phyloP scores from a whole-genome alignment of 2,329 filamentous ascomycete species.

The Sclerotinia minor region DNA sequence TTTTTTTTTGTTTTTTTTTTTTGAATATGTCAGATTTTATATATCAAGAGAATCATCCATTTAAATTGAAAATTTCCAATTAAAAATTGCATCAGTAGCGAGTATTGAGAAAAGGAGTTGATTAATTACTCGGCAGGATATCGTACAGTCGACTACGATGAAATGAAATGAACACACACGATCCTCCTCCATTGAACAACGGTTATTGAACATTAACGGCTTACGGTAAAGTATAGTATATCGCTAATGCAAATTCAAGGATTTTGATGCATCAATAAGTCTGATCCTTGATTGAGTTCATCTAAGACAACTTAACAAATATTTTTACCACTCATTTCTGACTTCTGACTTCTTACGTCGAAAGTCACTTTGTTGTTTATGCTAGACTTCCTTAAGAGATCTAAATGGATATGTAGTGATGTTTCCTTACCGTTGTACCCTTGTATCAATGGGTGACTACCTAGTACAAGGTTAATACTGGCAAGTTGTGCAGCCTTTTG shows the following conservation, averaged over 20 bases:
- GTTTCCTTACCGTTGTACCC: background rate
- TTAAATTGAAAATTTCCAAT: background rate
- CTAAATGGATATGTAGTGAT: background rate
- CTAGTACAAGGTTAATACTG: slow-evolving; percentile 3
- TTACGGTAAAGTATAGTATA: background rate
- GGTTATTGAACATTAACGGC: background rate
- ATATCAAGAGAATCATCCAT: background rate
- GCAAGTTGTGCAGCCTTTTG: slow-evolving; percentile 17
- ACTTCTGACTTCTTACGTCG: background rate
- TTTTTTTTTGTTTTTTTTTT: background rate
- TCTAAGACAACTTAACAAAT: slow-evolving; percentile 12
- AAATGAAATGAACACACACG: background rate
- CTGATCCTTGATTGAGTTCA: slow-evolving; percentile 3
- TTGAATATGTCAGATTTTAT: background rate
- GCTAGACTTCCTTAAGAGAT: slow-evolving; percentile 1
- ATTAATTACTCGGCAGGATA: background rate
- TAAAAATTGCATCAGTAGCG: background rate
- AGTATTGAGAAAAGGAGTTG: background rate
- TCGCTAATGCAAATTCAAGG: slow-evolving; percentile 12
- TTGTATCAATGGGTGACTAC: background rate
- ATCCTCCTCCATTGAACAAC: background rate
- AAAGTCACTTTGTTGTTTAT: slow-evolving; percentile 4
- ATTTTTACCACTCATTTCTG: background rate
- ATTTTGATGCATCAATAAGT: slow-evolving; percentile 1
- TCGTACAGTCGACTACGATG: background rate